Percentiles rank a stretch among this genome's conserved stretches.
These are phyloP conservation scores for Leucogyrophana mollusca DNA, from an alignment of 768 basidiomycete species.

Conservation along the genomic window DNA sequence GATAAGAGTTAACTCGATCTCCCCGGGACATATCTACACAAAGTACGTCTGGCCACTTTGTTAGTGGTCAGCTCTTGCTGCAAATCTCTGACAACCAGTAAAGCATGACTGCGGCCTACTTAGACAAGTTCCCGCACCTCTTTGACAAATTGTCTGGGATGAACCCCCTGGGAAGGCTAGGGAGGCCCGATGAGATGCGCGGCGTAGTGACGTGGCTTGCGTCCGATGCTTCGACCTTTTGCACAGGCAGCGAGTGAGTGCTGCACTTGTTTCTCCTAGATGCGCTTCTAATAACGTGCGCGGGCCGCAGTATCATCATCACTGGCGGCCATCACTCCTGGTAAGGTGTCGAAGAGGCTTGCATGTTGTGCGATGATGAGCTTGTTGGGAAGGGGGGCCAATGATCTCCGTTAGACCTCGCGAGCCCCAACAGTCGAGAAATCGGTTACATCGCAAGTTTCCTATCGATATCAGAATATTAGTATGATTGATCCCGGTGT, in stretches of 20 bases:
- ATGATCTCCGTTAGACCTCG: too few species aligned
- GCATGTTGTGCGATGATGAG: too few species aligned
- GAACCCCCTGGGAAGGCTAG: slow-evolving; percentile 24
- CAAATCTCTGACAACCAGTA: slow-evolving; percentile 36
- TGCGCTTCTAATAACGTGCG: neutral
- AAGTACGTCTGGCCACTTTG: slow-evolving; percentile 36
- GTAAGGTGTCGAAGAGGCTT: too few species aligned
- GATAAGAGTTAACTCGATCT: slow-evolving; percentile 75
- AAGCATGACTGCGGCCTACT: slow-evolving; percentile 43
- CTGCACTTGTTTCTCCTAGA: neutral
- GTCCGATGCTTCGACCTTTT: slow-evolving; percentile 18
- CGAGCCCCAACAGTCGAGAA: too few species aligned
- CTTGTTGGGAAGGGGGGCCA: too few species aligned
- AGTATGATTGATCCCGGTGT: too few species aligned
- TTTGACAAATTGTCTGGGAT: slow-evolving; percentile 13
- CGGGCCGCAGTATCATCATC: neutral
- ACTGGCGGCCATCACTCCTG: neutral
- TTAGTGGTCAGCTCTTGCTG: too few species aligned
- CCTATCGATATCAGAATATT: too few species aligned
- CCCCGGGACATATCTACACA: slow-evolving; percentile 77
- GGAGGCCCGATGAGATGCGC: slow-evolving; percentile 21
- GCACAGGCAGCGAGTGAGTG: slow-evolving; percentile 24
- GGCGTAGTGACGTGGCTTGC: slow-evolving; percentile 24
- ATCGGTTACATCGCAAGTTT: too few species aligned
- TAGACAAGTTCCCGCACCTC: slow-evolving; percentile 61